Conservation (phyloP, 2,329 filamentous ascomycete genomes). For the Fusarium irregulare region DNA sequence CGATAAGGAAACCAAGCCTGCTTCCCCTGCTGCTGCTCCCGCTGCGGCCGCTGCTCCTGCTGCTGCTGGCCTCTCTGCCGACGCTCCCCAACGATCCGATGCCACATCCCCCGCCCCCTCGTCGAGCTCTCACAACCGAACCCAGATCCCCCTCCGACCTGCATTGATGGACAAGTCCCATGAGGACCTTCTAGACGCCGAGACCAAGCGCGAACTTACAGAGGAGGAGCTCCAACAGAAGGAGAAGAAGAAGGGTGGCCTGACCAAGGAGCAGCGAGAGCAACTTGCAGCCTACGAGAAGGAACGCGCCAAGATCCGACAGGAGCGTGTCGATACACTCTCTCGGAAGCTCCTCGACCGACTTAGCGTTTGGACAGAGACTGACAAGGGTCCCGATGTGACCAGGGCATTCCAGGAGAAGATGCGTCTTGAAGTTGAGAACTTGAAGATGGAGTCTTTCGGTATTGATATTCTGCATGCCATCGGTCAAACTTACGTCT, state of each 20-base stretch:
- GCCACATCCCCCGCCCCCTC: conserved; percentile 57
- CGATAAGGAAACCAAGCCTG: conserved; percentile 50
- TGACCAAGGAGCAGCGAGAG: conserved; percentile 93
- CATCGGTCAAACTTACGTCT: conserved; percentile 89
- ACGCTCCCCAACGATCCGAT: conserved; percentile 47
- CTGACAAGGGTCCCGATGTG: conserved; percentile 87
- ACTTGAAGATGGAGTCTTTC: conserved; percentile 99
- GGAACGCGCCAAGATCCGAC: conserved; percentile 83
- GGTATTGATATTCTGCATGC: conserved; percentile 96
- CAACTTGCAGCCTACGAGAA: conserved; percentile 88
- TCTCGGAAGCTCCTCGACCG: conserved; percentile 88
- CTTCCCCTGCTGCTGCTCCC: conserved; percentile 30
- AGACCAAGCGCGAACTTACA: conserved; percentile 80
- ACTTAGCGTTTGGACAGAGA: conserved; percentile 96
- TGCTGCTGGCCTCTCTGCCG: conserved; percentile 32
- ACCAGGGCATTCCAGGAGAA: conserved; percentile 93
- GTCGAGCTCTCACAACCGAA: conserved; percentile 56
- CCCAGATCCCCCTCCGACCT: conserved; percentile 78
- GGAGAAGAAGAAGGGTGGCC: conserved; percentile 87
- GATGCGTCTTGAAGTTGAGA: conserved; percentile 93
- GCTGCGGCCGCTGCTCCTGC: conserved; percentile 19
- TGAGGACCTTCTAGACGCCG: conserved; percentile 61
- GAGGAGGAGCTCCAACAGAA: conserved; percentile 56
- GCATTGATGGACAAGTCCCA: conserved; percentile 87
- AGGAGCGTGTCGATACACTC: conserved; percentile 89